phyloP scores from a whole-genome alignment of 2,329 filamentous ascomycete genomes.

The Xylariaceae sp. region DNA sequence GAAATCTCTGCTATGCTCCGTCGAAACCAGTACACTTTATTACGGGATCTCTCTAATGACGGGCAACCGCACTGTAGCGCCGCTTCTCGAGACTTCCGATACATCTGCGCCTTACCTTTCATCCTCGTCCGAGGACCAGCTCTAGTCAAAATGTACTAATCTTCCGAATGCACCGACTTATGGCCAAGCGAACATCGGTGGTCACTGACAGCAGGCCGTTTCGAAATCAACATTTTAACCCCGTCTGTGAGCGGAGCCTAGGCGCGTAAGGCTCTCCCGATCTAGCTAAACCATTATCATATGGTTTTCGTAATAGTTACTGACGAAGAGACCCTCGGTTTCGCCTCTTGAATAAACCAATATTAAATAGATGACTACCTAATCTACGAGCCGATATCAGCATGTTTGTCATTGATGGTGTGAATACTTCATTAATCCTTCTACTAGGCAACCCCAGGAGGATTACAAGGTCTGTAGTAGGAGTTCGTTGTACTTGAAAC shows the following conservation, averaged over 20 bases:
- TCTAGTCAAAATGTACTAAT: background rate
- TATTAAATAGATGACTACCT: background rate
- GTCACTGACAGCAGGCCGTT: constrained; percentile 1
- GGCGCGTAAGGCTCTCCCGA: constrained; percentile 4
- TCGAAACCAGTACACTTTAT: constrained; percentile 3
- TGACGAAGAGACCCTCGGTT: constrained; percentile 2
- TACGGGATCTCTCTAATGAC: background rate
- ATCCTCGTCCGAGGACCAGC: constrained; percentile 1
- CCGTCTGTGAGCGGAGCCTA: constrained; percentile 4
- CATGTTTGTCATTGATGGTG: constrained; percentile 3
- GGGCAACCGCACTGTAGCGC: constrained; percentile 5
- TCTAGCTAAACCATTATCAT: constrained; percentile 7
- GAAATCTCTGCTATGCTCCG: background rate
- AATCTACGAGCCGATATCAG: background rate
- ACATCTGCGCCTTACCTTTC: constrained; percentile 11
- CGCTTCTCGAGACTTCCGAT: background rate
- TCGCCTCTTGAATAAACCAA: background rate
- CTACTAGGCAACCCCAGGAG: background rate
- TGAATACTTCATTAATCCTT: background rate
- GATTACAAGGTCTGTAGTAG: background rate
- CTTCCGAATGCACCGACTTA: constrained; percentile 12
- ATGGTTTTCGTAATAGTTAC: constrained; percentile 3
- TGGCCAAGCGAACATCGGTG: constrained; percentile 10
- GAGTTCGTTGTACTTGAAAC: background rate
- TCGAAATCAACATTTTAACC: background rate